These are phyloP conservation scores for Juglanconis oblonga DNA, from an alignment of 2,329 filamentous ascomycete genomes.

Conservation along the genomic window DNA sequence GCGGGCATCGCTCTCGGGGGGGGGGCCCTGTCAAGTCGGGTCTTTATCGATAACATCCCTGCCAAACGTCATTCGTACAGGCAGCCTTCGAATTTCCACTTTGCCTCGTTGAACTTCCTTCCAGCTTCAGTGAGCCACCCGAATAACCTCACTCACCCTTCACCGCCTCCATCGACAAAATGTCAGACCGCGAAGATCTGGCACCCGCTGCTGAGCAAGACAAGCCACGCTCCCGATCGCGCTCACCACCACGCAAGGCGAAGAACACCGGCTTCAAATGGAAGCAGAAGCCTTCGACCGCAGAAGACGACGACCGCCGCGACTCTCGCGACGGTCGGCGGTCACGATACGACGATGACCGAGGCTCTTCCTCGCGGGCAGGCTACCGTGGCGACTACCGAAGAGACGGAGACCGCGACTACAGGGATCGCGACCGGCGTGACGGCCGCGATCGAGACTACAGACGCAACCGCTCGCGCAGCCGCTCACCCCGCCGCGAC, in stretches of 20 bases:
- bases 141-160: not conserved
- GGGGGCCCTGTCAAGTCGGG: no score
- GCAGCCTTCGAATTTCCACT: no score
- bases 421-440: conserved; percentile 21
- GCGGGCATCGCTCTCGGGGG: no score
- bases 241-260: conserved; percentile 7
- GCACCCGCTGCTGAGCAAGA: not conserved
- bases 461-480: conserved; percentile 23
- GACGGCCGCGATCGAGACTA: conserved; percentile 36
- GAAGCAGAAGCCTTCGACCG: conserved; percentile 26
- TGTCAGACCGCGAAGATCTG: conserved; percentile 3
- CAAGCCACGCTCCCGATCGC: conserved; percentile 4
- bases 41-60: no score
- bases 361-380: not conserved
- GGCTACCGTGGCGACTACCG: conserved; percentile 25
- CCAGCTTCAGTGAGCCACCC: no score
- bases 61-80: no score
- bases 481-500: conserved; percentile 26
- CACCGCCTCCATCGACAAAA: not conserved
- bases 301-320: conserved; percentile 15
- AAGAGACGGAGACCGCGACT: conserved; percentile 22
- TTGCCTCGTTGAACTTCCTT: no score
- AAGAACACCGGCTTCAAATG: conserved; percentile 27
- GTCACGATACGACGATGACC: conserved; percentile 7
- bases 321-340: conserved; percentile 3